Conservation (phyloP, 108 stramenopile genomes). For the Stephanodiscus minutulus region DNA sequence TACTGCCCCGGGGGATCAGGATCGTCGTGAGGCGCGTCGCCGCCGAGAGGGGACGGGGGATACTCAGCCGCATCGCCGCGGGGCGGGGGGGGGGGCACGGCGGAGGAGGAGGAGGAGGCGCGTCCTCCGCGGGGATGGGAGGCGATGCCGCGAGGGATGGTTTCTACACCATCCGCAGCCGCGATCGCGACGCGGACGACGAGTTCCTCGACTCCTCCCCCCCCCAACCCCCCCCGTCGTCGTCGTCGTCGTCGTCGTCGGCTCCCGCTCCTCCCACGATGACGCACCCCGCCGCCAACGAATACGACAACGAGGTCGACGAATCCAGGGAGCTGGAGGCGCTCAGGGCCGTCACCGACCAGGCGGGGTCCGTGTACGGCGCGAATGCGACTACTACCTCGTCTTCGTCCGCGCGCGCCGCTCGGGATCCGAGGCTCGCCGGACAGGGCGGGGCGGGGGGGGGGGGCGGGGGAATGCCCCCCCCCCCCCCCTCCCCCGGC, state of each 20-base stretch:
- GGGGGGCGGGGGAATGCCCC: constrained; percentile 1
- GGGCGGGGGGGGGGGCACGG: constrained; percentile 12
- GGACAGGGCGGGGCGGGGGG: background rate
- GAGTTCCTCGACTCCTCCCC: constrained; percentile 53
- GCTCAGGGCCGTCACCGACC: constrained; percentile 76
- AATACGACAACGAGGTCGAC: constrained; percentile 20
- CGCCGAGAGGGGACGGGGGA: constrained; percentile 69
- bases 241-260: background rate
- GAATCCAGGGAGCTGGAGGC: constrained; percentile 79
- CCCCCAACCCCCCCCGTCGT: background rate
- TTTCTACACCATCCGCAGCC: constrained; percentile 81
- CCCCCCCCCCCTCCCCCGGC: constrained; percentile 32
- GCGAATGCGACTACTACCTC: too few species aligned
- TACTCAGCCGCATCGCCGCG: constrained; percentile 72
- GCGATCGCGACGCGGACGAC: constrained; percentile 64
- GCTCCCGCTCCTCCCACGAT: too few species aligned
- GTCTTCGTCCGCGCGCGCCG: constrained; percentile 18
- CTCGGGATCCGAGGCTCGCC: constrained; percentile 34
- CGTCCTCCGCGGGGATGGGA: too few species aligned
- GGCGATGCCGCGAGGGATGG: constrained; percentile 37
- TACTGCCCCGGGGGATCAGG: constrained; percentile 77
- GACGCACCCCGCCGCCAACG: background rate
- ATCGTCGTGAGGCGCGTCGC: constrained; percentile 78
- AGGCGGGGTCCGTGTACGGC: constrained; percentile 36
- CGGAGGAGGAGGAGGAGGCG: constrained; percentile 23